These are phyloP conservation scores for Quercus aquifolioides DNA, from an alignment of 306 rosid species.

Conservation along the genomic window DNA sequence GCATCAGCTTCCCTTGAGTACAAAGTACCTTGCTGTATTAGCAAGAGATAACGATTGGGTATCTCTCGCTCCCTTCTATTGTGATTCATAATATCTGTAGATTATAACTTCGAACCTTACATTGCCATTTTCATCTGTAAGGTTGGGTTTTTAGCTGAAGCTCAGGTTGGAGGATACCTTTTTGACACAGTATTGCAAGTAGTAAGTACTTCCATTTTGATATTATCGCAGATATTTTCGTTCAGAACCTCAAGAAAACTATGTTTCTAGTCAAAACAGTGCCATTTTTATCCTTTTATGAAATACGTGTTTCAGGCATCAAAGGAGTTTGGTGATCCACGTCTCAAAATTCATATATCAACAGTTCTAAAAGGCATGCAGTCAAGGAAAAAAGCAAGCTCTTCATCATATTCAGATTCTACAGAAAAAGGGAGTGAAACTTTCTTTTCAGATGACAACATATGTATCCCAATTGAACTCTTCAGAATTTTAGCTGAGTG, in stretches of 20 bases:
- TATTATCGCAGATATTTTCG: not conserved
- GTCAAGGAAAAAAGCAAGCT: constrained; percentile 65
- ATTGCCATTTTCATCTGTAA: constrained; percentile 32
- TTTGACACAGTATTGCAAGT: constrained; percentile 69
- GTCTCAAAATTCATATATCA: constrained; percentile 76
- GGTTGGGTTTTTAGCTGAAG: constrained; percentile 95
- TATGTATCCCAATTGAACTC: constrained; percentile 76
- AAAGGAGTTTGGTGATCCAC: constrained; percentile 83
- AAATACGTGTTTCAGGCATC: constrained; percentile 66
- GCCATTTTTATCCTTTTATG: constrained; percentile 20
- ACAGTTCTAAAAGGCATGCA: constrained; percentile 87
- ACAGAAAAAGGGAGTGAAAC: constrained; percentile 52
- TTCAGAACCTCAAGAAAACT: not conserved
- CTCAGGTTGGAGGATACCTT: constrained; percentile 86
- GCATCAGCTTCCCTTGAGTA: constrained; percentile 84
- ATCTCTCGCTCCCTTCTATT: constrained; percentile 11
- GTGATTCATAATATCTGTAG: constrained; percentile 7
- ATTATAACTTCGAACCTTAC: constrained; percentile 11
- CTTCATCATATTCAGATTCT: constrained; percentile 51
- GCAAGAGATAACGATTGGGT: constrained; percentile 99
- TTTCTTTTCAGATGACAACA: constrained; percentile 54
- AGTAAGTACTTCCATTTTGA: constrained; percentile 42
- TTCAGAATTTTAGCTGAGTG: constrained; percentile 86
- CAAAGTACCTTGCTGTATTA: constrained; percentile 75
- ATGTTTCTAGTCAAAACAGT: not conserved